Base-by-base conservation (phyloP, 495 filamentous ascomycete genomes). In the Pyronema domesticum region DNA sequence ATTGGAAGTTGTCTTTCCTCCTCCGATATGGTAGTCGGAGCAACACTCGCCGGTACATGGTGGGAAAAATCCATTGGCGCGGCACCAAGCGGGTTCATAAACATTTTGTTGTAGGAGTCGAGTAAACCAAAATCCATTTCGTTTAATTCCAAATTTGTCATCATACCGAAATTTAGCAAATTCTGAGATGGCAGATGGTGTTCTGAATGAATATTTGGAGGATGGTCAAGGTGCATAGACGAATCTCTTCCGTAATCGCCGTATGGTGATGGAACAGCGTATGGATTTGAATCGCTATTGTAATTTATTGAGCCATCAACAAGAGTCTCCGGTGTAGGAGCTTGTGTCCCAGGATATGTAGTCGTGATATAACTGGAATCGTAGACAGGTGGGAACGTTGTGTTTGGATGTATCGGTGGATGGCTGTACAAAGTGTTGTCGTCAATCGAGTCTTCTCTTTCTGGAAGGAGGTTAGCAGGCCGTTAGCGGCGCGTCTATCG, bases 121-220 rank as follows among this genome's bases (percentile, higher is more conserved):
- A 83, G 70, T 11, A 79, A 65, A 0, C 71, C 71, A 55, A 80
- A 76, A 55, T 83, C 80, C 4, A 76, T 67, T 15, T 80, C 78
- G 19, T 76, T 79, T 13, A 81, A 67, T 36, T 80, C 76, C 13
- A 81, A 69, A 55, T 75, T 73, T 37, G 71, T 67, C 46, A 78
- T 69, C 6, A 77, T 70, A 47, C 73, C 74, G 39, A 76, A 73
- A 56, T 72, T 69, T 7, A 74, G 53, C 7, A 71, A 59, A 23
- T 66, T 67, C 30, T 34, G 8, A 1, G 19, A 13, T 17, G 47
- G 11, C 3, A 17, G 19, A 50, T 50, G 47, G 30, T 34, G 47
- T 3, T n/a, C 45, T 19, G 17, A 3, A 7, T 47, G 45, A n/a
- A 47, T 47, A 10, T 10, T 14, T 19, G 11, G 45, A 69, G 55